phyloP scores from a whole-genome alignment of 2,329 filamentous ascomycete genomes.

The Xylaria polymorpha region DNA sequence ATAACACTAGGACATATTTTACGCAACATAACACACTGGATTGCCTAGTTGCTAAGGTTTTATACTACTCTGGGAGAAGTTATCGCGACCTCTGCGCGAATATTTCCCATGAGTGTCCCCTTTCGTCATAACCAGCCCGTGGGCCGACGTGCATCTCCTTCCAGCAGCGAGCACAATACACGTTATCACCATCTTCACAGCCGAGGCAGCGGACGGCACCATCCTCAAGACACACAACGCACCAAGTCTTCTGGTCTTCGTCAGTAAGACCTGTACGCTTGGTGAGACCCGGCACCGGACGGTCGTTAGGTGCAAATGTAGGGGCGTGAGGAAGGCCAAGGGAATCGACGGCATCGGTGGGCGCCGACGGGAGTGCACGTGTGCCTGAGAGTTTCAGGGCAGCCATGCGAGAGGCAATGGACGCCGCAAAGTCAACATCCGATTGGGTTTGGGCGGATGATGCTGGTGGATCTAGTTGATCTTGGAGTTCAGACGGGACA shows the following conservation, averaged over 20 bases:
- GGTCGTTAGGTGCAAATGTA: constrained; percentile 60
- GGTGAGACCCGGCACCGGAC: constrained; percentile 54
- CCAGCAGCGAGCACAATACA: constrained; percentile 85
- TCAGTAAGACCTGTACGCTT: constrained; percentile 66
- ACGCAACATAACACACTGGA: background rate
- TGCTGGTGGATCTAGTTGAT: constrained; percentile 46
- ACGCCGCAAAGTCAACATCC: constrained; percentile 55
- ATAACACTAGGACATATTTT: background rate
- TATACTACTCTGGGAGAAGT: background rate
- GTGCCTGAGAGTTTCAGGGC: constrained; percentile 56
- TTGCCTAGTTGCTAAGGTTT: constrained; percentile 4
- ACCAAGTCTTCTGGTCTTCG: constrained; percentile 81
- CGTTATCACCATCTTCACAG: constrained; percentile 69
- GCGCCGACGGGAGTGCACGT: constrained; percentile 46
- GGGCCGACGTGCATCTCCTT: constrained; percentile 80
- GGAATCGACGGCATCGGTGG: constrained; percentile 49
- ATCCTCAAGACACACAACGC: constrained; percentile 84
- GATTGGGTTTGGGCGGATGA: constrained; percentile 37
- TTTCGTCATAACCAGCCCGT: constrained; percentile 75
- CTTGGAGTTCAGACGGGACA: constrained; percentile 58
- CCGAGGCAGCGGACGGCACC: constrained; percentile 77
- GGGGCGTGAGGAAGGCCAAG: constrained; percentile 63
- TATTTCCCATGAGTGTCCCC: constrained; percentile 73
- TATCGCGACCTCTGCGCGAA: constrained; percentile 54
- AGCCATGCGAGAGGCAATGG: constrained; percentile 64